phyloP scores from a whole-genome alignment of 2,329 filamentous ascomycete species.

The Ophiocordyceps camponoti-leonardi region DNA sequence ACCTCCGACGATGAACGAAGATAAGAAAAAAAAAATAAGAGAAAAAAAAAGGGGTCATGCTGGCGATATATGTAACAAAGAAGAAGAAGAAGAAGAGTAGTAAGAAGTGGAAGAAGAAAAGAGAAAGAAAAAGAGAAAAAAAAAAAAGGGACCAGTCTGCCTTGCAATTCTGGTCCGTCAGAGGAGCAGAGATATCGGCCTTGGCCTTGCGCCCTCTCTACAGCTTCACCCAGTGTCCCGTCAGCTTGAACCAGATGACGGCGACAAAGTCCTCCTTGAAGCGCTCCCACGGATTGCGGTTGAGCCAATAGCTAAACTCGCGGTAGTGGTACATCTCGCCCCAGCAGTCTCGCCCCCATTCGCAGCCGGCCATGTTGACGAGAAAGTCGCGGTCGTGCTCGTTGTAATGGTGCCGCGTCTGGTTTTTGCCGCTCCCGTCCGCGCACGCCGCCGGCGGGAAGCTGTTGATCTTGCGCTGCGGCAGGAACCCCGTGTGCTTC shows the following conservation, averaged over 20 bases:
- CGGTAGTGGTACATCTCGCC: conserved; percentile 94
- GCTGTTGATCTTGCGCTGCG: conserved; percentile 84
- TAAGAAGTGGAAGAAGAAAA: background rate
- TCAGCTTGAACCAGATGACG: conserved; percentile 44
- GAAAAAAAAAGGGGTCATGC: too few species aligned
- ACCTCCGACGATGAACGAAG: too few species aligned
- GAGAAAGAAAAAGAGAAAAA: background rate
- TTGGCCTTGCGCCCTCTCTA: too few species aligned
- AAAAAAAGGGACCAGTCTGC: background rate
- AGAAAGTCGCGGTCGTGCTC: conserved; percentile 77
- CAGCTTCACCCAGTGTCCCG: conserved; percentile 41
- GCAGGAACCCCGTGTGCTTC: conserved; percentile 72
- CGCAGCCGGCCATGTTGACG: conserved; percentile 96
- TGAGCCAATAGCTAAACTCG: conserved; percentile 77
- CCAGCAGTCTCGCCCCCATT: conserved; percentile 96
- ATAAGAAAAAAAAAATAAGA: too few species aligned
- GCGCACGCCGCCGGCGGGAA: conserved; percentile 84
- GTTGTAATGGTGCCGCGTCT: conserved; percentile 71
- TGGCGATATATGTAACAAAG: too few species aligned
- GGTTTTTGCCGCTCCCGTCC: conserved; percentile 44
- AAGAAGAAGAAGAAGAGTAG: too few species aligned
- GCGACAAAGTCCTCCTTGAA: conserved; percentile 52
- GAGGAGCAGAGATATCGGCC: too few species aligned
- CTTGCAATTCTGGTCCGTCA: too few species aligned
- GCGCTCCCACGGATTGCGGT: conserved; percentile 64